Conservation (phyloP, 805 yeast species). For the Candida multigemmis region DNA sequence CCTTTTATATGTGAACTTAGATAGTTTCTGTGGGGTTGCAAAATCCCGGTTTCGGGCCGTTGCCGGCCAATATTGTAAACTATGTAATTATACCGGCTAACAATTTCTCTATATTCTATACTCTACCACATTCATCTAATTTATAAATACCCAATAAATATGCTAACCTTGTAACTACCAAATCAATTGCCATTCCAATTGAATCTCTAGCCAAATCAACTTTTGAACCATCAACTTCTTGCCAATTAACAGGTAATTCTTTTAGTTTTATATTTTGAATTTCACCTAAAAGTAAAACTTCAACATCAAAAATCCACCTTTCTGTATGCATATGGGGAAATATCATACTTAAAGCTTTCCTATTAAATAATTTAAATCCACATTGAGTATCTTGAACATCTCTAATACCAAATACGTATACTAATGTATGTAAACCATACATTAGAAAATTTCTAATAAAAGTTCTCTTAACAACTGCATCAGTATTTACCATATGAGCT, state of each 20-base stretch:
- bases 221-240: slow-evolving; percentile 92
- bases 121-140: slow-evolving; percentile 11
- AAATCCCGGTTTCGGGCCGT: too few species aligned
- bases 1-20: too few species aligned
- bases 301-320: slow-evolving; percentile 98
- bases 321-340: slow-evolving; percentile 94
- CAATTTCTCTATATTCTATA: too few species aligned
- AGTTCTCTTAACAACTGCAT: slow-evolving; percentile 92
- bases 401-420: slow-evolving; percentile 82
- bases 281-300: slow-evolving; percentile 72
- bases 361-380: slow-evolving; percentile 89
- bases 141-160: slow-evolving; percentile 77
- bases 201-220: slow-evolving; percentile 88
- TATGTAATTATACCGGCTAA: too few species aligned
- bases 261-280: slow-evolving; percentile 55
- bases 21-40: too few species aligned
- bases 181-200: slow-evolving; percentile 86
- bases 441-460: slow-evolving; percentile 81
- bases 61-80: too few species aligned
- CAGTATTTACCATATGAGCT: slow-evolving; percentile 94
- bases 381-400: slow-evolving; percentile 91
- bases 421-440: slow-evolving; percentile 85
- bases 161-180: slow-evolving; percentile 84
- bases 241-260: slow-evolving; percentile 92
- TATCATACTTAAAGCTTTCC: slow-evolving; percentile 50